phyloP scores from a whole-genome alignment of 257 asterid species.

The Knoxia roxburghii region DNA sequence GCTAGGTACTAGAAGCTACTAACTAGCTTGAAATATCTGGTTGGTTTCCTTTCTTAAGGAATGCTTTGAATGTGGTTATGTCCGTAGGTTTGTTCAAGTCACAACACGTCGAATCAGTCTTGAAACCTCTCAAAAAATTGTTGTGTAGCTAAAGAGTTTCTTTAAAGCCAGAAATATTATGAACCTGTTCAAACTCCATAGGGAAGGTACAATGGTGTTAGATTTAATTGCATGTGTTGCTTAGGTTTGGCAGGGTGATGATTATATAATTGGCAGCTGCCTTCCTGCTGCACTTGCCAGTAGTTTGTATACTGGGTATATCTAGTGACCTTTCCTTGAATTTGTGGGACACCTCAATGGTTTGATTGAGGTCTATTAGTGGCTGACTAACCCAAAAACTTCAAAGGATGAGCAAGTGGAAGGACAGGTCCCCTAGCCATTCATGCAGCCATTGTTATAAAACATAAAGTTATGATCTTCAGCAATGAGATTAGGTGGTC shows the following conservation, averaged over 20 bases:
- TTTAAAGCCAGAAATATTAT: too few relatives aligned
- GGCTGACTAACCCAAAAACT: not conserved
- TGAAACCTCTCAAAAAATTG: not conserved
- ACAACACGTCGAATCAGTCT: not conserved
- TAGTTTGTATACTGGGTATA: not conserved
- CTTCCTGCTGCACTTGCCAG: not conserved
- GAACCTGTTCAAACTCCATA: not conserved
- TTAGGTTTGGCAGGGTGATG: not conserved
- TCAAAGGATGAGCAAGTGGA: not conserved
- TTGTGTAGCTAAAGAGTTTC: not conserved
- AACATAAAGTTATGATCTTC: not conserved
- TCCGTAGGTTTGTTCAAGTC: not conserved
- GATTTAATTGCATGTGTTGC: not conserved
- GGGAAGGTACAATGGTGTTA: not conserved
- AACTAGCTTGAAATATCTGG: too few relatives aligned
- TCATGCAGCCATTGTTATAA: not conserved
- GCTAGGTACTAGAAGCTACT: too few relatives aligned
- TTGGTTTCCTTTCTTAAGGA: too few relatives aligned
- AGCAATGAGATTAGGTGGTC: not conserved
- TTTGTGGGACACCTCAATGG: not conserved
- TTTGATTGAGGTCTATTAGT: not conserved
- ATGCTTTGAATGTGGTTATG: not conserved
- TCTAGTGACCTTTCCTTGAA: not conserved
- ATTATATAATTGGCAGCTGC: not conserved
- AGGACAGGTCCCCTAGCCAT: not conserved